A percentile compares a stretch with the other conserved stretches of the same genome.
These are phyloP conservation scores for Xylaria sp. DNA, from an alignment of 2,329 filamentous ascomycete genomes.

Conservation along the genomic window DNA sequence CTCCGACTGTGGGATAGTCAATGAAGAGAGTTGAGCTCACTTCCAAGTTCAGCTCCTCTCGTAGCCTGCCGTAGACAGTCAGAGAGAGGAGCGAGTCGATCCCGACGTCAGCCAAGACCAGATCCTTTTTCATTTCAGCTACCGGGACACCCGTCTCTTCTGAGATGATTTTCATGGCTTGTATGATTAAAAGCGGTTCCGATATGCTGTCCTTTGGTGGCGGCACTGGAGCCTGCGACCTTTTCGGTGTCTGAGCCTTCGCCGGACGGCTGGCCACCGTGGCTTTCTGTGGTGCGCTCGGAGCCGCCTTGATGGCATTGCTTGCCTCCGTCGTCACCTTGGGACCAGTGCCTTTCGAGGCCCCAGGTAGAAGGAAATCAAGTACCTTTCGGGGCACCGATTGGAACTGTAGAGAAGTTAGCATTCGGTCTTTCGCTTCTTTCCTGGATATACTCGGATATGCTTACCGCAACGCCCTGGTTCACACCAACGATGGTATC, in stretches of 20 bases:
- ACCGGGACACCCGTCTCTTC: conserved; percentile 26
- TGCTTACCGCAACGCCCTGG: conserved; percentile 25
- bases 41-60: not conserved
- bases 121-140: conserved; percentile 16
- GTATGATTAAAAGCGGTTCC: not conserved
- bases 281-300: not conserved
- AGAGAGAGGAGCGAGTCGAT: conserved; percentile 20
- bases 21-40: conserved; percentile 11
- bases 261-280: not conserved
- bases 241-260: not conserved
- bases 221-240: not conserved
- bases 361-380: not conserved
- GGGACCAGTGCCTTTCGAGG: not conserved
- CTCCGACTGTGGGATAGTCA: conserved; percentile 21
- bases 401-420: conserved; percentile 6
- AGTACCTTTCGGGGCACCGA: not conserved
- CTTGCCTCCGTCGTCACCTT: not conserved
- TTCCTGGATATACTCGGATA: not conserved
- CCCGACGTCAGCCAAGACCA: conserved; percentile 21
- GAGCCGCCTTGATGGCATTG: not conserved
- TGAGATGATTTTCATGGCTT: conserved; percentile 24
- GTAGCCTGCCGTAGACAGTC: not conserved
- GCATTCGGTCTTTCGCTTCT: not conserved
- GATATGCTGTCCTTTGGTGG: not conserved
- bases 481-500: conserved; percentile 18